Percentiles rank a stretch among this genome's conserved stretches.
These are phyloP conservation scores for Triticum dicoccoides DNA, from an alignment of 176 grass and related monocot genomes.

Conservation along the genomic window DNA sequence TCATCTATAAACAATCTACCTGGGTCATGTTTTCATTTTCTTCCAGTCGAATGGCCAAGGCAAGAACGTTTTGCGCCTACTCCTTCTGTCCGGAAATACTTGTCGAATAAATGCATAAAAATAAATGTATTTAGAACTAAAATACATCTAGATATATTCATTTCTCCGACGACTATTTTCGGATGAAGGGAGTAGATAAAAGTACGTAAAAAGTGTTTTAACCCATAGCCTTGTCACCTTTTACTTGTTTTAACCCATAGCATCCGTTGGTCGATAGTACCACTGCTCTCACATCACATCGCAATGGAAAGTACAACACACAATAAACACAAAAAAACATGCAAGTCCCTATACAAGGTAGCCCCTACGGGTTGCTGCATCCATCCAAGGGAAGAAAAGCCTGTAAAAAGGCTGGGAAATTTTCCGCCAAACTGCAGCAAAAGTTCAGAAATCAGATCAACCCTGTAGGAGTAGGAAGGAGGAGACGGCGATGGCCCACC, in stretches of 20 bases:
- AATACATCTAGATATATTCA: no score
- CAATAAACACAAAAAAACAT: constrained; percentile 13
- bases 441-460: constrained; percentile 26
- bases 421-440: constrained; percentile 16
- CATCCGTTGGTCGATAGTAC: no score
- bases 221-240: background rate
- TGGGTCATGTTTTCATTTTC: no score
- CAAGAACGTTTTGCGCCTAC: no score
- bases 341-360: background rate
- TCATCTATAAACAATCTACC: no score
- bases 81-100: no score
- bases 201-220: background rate
- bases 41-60: no score
- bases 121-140: no score
- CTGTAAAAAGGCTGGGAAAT: constrained; percentile 24
- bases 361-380: background rate
- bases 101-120: no score
- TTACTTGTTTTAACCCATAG: background rate
- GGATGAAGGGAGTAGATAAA: no score
- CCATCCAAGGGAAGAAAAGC: background rate
- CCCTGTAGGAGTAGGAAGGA: constrained; percentile 19
- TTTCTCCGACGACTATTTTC: no score
- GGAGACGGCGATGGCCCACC: constrained; percentile 15
- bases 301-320: background rate
- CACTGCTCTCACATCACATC: constrained; percentile 13